Base-by-base conservation (phyloP, 495 filamentous ascomycete genomes). In the Apodospora peruviana region DNA sequence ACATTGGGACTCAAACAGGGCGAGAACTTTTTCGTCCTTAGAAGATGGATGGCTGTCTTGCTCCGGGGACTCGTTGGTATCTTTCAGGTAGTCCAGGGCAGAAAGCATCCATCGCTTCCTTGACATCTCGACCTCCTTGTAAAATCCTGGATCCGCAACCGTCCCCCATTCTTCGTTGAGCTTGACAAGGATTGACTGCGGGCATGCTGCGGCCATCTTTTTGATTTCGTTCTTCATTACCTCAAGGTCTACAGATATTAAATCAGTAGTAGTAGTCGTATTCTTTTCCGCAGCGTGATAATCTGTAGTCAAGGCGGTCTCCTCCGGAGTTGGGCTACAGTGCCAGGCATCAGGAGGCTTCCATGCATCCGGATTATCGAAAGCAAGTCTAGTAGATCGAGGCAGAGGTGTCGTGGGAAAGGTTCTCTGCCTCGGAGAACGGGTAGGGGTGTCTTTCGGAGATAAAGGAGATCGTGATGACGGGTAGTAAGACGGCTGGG, bases 41-140 rank as follows among this genome's bases (percentile, higher is more conserved):
- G n/a, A 2, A 16, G 40, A 2, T 19, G 29, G 22, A 34, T 2
- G 1, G 4, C 12, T 10, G 20, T 29, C n/a, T 14, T 37, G 20
- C 7, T 42, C 27, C 40, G 17, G 24, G 8, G 16, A 20, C 35
- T 21, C 10, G 20, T 27, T 41, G 29, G 2, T 2, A 11, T 17
- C 21, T 21, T 59, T 29, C 48, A 61, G 45, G 29, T 53, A 48
- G 12, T 55, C 50, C 19, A 72, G 50, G 1, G 67, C 68, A 16
- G 68, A 70, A 20, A 72, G 65, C 64, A 74, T 63, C 71, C 69
- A 71, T 21, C 67, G 57, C 40, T 70, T 69, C 51, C 68, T 72
- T 16, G 62, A 56, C 58, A 64, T 65, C 48, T 70, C 68, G 20
- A 67, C 51, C 19, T 70, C 62, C 47, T 61, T 66, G 43, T 66